phyloP scores from a whole-genome alignment of 2,329 filamentous ascomycete genomes.

The Eurotiales sp. region DNA sequence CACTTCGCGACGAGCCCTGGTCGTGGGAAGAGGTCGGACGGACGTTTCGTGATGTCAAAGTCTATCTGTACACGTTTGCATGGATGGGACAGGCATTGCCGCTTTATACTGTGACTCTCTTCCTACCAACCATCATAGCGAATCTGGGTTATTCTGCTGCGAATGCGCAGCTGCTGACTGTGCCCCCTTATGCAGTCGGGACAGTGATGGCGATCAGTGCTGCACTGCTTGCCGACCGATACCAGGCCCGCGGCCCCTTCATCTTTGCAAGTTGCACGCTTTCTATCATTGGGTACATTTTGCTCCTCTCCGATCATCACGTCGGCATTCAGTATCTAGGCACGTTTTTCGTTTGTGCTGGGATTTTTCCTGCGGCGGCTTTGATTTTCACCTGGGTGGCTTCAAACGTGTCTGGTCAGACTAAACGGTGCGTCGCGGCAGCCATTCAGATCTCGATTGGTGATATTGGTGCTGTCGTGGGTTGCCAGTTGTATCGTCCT shows the following conservation, averaged over 20 bases:
- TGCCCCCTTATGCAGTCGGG: conserved; percentile 25
- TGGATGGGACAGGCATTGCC: conserved; percentile 44
- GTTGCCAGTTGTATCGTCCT: conserved; percentile 61
- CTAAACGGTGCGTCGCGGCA: conserved; percentile 42
- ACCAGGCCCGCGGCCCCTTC: conserved; percentile 25
- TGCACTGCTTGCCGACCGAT: conserved; percentile 21
- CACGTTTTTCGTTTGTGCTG: conserved; percentile 30
- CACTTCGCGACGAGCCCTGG: conserved; percentile 57
- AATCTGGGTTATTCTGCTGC: conserved; percentile 40
- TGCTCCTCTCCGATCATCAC: neutral
- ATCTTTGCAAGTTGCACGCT: conserved; percentile 3
- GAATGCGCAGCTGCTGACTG: conserved; percentile 42
- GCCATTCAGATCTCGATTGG: conserved; percentile 67
- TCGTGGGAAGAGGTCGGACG: conserved; percentile 62
- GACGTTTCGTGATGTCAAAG: conserved; percentile 65
- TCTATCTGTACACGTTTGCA: conserved; percentile 64
- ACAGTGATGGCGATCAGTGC: conserved; percentile 23
- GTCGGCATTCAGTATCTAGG: conserved; percentile 7
- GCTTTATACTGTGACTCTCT: conserved; percentile 38
- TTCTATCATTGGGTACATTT: conserved; percentile 10
- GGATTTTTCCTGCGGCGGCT: conserved; percentile 28
- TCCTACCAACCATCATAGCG: conserved; percentile 40
- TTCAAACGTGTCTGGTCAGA: conserved; percentile 8
- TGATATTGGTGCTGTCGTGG: conserved; percentile 66
- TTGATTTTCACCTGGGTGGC: conserved; percentile 18